Evolutionary conservation across 2,329 filamentous ascomycete species (phyloP), one percentile per base, ranked within the genome.

Genomic region (Neofusicoccum cordaticola): DNA sequence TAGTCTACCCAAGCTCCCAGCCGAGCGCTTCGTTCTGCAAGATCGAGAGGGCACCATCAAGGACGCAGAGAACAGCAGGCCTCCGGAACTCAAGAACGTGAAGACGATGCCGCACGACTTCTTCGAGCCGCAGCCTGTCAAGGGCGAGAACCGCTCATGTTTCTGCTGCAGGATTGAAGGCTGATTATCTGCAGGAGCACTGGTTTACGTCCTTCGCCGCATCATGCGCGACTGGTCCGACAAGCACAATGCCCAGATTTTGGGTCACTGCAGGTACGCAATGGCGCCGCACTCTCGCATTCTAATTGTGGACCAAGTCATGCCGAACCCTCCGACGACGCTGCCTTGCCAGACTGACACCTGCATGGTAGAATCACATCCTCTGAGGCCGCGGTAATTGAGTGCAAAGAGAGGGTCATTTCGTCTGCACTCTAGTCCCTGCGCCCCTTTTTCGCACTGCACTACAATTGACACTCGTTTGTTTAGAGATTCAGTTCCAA

Each of bases 231-330:
- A 75, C 57, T 74, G 72, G 71, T 71, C 71, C 47, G 72, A 75
- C 67, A 72, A 71, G 63, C 72, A 77, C 64, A 70, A 66, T 37
- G 52, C 71, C 2, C 64, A 70, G 47, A 76, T 78, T 48, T 72
- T 81, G 35, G 68, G 67, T 11, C 71, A 76, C 13, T 66, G 78
- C 8, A 66, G 66, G 1, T 65, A 70, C 0, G 79, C 78, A 1
- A 73, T 81, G 70, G 69, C 66, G 1, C 63, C 68, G 0, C 72
- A 75, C 4, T 80, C 78, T 0, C 68, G 71, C 13, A 72, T 83
- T 22, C 66, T 83, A 22, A 77, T 83, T 56, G 77, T 80, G 62
- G 81, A 83, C 8, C 63, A 64, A 22, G 48, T 64, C 44, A 61
- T 65, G 47, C 37, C 45, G 3, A 44, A 34, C 27, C 53, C 63